Evolutionary conservation across 2,329 filamentous ascomycete species (phyloP), one percentile per base, ranked within the genome.

Genomic region (Alternaria novae-zelandiae): DNA sequence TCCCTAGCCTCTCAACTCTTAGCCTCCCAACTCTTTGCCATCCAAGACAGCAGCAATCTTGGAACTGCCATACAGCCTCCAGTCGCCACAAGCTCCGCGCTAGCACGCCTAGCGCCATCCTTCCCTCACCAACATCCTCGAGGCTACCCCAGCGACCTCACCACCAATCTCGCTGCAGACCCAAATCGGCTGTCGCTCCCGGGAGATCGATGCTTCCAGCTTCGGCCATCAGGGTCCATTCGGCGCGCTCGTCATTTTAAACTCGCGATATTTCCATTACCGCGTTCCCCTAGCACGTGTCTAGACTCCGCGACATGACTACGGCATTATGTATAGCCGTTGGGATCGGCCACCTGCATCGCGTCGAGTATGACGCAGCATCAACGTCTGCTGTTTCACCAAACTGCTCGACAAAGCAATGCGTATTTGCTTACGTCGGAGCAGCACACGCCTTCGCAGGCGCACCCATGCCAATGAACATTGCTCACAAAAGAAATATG

Each of bases 151-250:
- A 8, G n/a, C n/a, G n/a, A 15, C 28, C 15, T 13, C n/a, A 28
- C 30, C 30, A 36, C 41, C 36, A 26, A 36, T 15, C 23, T 28
- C 41, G 23, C 53, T 36, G 20, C 36, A 25, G 9, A 23, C 20
- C 36, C 26, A n/a, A n/a, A 30, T 25, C 20, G 49, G 25, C 36
- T 41, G 36, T 41, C 36, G 3, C n/a, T 47, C 20, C 15, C 36
- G 36, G 36, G 36, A 41, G 36, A 41, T 41, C 36, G 36, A 41
- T 41, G 36, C 36, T 10, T 54, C 41, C 28, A 25, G 28, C 28
- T 28, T 46, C 13, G 57, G 41, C 54, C 4, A 54, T 47, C 49
- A 54, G 57, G 49, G 57, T 36, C 57, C 49, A 36, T 59, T 8
- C 57, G 17, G 32, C 21, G 28, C 21, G 3, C 3, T 23, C 2